Conservation (phyloP, 2,329 filamentous ascomycete genomes). For the Clarireedia monteithiana region DNA sequence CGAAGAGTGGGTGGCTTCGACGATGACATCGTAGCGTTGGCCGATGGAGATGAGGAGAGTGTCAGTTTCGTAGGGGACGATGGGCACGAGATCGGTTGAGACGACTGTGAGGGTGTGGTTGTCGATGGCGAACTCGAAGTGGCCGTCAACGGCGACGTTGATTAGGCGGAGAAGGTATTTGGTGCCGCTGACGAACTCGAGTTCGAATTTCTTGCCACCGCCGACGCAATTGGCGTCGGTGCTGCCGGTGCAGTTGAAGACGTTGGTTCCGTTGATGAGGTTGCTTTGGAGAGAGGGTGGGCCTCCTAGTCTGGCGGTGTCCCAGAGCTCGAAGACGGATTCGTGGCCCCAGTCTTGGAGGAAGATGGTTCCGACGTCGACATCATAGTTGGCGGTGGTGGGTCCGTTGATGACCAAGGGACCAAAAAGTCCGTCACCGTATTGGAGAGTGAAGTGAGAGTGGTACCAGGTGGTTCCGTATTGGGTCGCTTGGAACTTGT, state of each 20-base stretch:
- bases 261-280: slow-evolving; percentile 28
- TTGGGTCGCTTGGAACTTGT: slow-evolving; percentile 29
- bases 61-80: slow-evolving; percentile 44
- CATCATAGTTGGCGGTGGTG: slow-evolving; percentile 49
- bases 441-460: slow-evolving; percentile 23
- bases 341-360: slow-evolving; percentile 27
- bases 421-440: slow-evolving; percentile 44
- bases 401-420: slow-evolving; percentile 55
- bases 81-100: slow-evolving; percentile 49
- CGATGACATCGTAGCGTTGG: slow-evolving; percentile 39
- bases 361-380: slow-evolving; percentile 26
- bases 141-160: slow-evolving; percentile 38
- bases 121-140: slow-evolving; percentile 44
- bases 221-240: slow-evolving; percentile 22
- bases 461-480: slow-evolving; percentile 30
- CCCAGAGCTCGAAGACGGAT: slow-evolving; percentile 21
- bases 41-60: slow-evolving; percentile 48
- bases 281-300: slow-evolving; percentile 22
- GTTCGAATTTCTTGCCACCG: slow-evolving; percentile 26
- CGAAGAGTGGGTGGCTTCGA: slow-evolving; percentile 46
- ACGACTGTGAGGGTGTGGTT: slow-evolving; percentile 52
- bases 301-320: slow-evolving; percentile 18
- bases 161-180: slow-evolving; percentile 37
- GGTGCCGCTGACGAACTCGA: slow-evolving; percentile 29
- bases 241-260: slow-evolving; percentile 17